Evolutionary conservation across 257 asterid genomes (phyloP).

Genomic region (Nicotiana tomentosiformis): DNA sequence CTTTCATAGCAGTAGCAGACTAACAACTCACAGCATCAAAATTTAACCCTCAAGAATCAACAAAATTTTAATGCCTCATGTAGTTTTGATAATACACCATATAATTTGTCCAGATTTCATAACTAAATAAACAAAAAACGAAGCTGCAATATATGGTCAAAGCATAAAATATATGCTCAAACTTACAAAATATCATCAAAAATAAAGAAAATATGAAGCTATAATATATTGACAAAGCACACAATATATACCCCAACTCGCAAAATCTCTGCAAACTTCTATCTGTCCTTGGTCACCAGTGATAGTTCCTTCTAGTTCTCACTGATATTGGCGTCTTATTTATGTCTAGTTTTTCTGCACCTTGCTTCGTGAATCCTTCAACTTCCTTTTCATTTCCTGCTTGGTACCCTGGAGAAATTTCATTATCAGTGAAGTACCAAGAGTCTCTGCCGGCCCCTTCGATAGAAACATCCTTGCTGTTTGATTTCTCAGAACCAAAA

Average conservation of each 20-base stretch:
- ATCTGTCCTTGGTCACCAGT: slow-evolving; percentile 14
- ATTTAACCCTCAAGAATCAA: neutral
- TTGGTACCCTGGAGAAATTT: slow-evolving; percentile 12
- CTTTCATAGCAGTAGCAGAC: neutral
- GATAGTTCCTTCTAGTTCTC: slow-evolving; percentile 32
- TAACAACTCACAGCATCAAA: neutral
- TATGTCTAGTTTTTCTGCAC: slow-evolving; percentile 23
- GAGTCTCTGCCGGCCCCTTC: slow-evolving; percentile 11
- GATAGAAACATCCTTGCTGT: neutral
- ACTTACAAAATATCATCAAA: neutral
- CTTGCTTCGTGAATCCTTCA: slow-evolving; percentile 7
- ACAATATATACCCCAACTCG: neutral
- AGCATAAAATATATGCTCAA: neutral
- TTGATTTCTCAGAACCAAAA: neutral
- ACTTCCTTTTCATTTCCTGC: slow-evolving; percentile 14
- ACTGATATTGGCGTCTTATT: slow-evolving; percentile 45
- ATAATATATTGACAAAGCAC: neutral
- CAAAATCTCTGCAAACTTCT: neutral
- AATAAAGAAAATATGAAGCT: slow-evolving; percentile 1
- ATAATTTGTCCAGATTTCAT: neutral
- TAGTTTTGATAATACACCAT: neutral
- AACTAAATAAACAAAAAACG: neutral
- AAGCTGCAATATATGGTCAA: neutral
- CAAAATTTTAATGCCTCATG: neutral
- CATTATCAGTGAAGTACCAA: slow-evolving; percentile 10